phyloP scores from a whole-genome alignment of 2,329 filamentous ascomycete species.

The Penicillium freii region DNA sequence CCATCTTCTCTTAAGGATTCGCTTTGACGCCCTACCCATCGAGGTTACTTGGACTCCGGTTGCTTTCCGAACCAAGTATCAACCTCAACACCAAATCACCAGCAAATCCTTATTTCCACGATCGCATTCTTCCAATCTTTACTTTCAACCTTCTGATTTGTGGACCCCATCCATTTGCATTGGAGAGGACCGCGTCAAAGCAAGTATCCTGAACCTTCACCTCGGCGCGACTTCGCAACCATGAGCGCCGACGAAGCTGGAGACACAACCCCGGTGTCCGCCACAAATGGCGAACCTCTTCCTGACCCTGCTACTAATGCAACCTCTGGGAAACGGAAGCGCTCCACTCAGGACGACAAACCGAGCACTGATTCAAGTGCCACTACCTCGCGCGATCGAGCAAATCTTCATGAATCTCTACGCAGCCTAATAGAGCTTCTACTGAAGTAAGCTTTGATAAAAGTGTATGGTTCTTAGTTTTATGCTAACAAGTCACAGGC shows the following conservation, averaged over 20 bases:
- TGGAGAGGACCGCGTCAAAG: slow-evolving; percentile 19
- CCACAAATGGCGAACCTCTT: slow-evolving; percentile 37
- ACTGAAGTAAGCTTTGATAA: slow-evolving; percentile 30
- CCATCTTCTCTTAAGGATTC: slow-evolving; percentile 25
- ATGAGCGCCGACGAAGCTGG: slow-evolving; percentile 42
- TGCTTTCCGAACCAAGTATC: slow-evolving; percentile 24
- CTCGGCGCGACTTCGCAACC: slow-evolving; percentile 26
- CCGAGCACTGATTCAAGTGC: slow-evolving; percentile 24
- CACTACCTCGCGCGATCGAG: slow-evolving; percentile 30
- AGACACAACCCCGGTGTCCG: slow-evolving; percentile 30
- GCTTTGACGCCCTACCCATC: slow-evolving; percentile 27
- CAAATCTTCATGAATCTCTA: slow-evolving; percentile 36
- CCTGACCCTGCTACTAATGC: slow-evolving; percentile 31
- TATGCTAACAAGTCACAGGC: slow-evolving; percentile 33
- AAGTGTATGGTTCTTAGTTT: not conserved
- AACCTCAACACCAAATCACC: slow-evolving; percentile 19
- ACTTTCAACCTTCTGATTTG: slow-evolving; percentile 2
- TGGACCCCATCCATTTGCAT: slow-evolving; percentile 5
- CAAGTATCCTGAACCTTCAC: slow-evolving; percentile 12
- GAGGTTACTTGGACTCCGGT: slow-evolving; percentile 22
- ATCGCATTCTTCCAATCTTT: slow-evolving; percentile 16
- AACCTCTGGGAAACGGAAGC: slow-evolving; percentile 45
- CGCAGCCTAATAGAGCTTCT: slow-evolving; percentile 36
- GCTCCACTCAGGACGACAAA: slow-evolving; percentile 36
- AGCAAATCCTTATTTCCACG: slow-evolving; percentile 3